These are phyloP conservation scores for Xerocomellus intermedius DNA, from an alignment of 768 basidiomycete species.

Conservation along the genomic window DNA sequence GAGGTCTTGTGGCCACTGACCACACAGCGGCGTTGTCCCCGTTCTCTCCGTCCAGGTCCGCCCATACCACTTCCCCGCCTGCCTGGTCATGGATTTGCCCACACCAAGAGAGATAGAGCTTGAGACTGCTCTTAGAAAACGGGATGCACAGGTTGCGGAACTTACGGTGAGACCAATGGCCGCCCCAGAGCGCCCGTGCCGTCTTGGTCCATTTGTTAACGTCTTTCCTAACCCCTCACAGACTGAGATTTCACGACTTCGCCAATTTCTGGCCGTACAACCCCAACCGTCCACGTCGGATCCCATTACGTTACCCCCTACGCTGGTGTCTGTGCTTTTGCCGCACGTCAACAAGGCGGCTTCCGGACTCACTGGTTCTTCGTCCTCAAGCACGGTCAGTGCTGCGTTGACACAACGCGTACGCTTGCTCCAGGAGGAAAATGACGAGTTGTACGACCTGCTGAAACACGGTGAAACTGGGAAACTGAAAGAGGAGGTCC, in stretches of 20 bases:
- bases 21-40: slow-evolving; percentile 25
- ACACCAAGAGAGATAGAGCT: slow-evolving; percentile 77
- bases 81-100: slow-evolving; percentile 61
- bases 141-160: slow-evolving; percentile 69
- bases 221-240: slow-evolving; percentile 30
- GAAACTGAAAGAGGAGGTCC: slow-evolving; percentile 78
- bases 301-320: slow-evolving; percentile 66
- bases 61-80: slow-evolving; percentile 11
- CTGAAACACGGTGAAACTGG: slow-evolving; percentile 75
- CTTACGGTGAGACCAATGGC: slow-evolving; percentile 56
- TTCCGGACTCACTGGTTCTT: slow-evolving; percentile 31
- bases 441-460: slow-evolving; percentile 80
- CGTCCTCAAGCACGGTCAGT: slow-evolving; percentile 53
- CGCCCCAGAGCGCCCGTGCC: slow-evolving; percentile 21
- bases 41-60: slow-evolving; percentile 12
- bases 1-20: slow-evolving; percentile 29
- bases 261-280: slow-evolving; percentile 62
- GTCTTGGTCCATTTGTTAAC: slow-evolving; percentile 20
- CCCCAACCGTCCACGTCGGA: slow-evolving; percentile 58
- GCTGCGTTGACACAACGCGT: slow-evolving; percentile 76
- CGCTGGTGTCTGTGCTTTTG: slow-evolving; percentile 64
- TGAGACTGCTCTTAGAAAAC: slow-evolving; percentile 71
- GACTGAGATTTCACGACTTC: slow-evolving; percentile 73
- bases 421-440: slow-evolving; percentile 77
- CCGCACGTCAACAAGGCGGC: slow-evolving; percentile 58